Conservation (phyloP, 2,329 filamentous ascomycete species). For the Proliferodiscus dingleyae region DNA sequence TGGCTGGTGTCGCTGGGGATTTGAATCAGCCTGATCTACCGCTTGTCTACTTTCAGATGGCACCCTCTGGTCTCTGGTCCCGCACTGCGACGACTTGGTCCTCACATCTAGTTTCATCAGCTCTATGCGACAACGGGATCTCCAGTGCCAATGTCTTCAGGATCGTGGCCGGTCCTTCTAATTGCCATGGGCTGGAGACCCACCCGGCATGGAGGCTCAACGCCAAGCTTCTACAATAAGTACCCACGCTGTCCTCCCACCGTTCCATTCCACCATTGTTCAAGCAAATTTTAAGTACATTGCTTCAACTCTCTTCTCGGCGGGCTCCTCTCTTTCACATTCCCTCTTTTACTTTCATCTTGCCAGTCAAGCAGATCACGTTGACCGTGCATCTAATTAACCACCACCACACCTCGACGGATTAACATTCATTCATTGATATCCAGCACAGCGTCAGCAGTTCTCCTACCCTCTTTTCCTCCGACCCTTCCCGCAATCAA, state of each 20-base stretch:
- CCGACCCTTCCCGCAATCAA: background rate
- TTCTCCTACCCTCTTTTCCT: constrained; percentile 3
- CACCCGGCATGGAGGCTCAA: constrained; percentile 4
- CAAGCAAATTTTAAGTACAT: constrained; percentile 19
- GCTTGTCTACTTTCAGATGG: constrained; percentile 23
- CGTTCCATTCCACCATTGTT: constrained; percentile 18
- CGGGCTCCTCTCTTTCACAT: constrained; percentile 28
- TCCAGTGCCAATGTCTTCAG: constrained; percentile 23
- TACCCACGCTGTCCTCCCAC: constrained; percentile 20
- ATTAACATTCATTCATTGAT: constrained; percentile 26
- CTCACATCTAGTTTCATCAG: constrained; percentile 29
- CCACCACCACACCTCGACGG: constrained; percentile 29
- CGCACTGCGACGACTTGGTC: constrained; percentile 23
- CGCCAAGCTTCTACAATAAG: constrained; percentile 31
- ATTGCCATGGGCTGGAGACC: constrained; percentile 12
- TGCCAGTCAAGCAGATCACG: constrained; percentile 34
- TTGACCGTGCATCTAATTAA: constrained; percentile 33
- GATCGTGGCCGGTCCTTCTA: constrained; percentile 17
- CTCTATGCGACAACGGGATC: constrained; percentile 29
- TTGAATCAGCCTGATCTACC: constrained; percentile 16
- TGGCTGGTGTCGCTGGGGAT: background rate
- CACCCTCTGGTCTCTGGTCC: constrained; percentile 5
- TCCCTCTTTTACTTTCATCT: constrained; percentile 27
- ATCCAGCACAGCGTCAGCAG: constrained; percentile 10
- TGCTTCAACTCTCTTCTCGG: constrained; percentile 17